phyloP scores from a whole-genome alignment of 768 basidiomycete species.

The Lyophyllum atratum region DNA sequence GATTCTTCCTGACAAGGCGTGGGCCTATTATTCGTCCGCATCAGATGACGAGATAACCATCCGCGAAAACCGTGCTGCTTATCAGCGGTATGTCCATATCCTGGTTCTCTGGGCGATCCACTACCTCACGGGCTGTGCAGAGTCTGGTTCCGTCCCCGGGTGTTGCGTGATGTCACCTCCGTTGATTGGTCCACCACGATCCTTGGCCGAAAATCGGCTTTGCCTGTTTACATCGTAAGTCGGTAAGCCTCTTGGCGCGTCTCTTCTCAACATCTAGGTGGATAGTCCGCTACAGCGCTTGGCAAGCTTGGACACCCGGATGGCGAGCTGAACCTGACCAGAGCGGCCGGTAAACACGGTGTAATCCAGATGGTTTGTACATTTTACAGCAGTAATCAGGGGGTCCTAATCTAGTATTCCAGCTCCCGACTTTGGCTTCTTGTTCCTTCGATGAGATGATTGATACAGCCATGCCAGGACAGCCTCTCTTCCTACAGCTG shows the following conservation, averaged over 20 bases:
- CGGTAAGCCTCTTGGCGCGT: background rate
- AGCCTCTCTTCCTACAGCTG: slow-evolving; percentile 85
- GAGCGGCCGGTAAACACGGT: slow-evolving; percentile 78
- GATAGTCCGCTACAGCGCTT: slow-evolving; percentile 73
- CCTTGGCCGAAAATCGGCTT: slow-evolving; percentile 67
- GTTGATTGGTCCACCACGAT: slow-evolving; percentile 85
- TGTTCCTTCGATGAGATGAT: slow-evolving; percentile 95
- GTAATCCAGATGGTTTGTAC: slow-evolving; percentile 47
- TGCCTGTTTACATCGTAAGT: slow-evolving; percentile 79
- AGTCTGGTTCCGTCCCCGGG: slow-evolving; percentile 89
- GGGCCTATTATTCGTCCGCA: slow-evolving; percentile 94
- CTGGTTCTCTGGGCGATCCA: background rate
- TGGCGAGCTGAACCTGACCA: slow-evolving; percentile 87
- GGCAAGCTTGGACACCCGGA: slow-evolving; percentile 95
- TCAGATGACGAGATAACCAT: slow-evolving; percentile 92
- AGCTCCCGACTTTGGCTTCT: slow-evolving; percentile 91
- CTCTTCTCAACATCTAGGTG: background rate
- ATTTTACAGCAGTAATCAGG: background rate
- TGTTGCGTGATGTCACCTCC: slow-evolving; percentile 77
- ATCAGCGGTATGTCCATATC: slow-evolving; percentile 61
- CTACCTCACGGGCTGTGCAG: slow-evolving; percentile 27
- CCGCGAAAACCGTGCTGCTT: slow-evolving; percentile 87
- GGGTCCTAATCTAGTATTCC: background rate
- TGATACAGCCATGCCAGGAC: slow-evolving; percentile 76
- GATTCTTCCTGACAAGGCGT: slow-evolving; percentile 82